Conservation (phyloP, 495 filamentous ascomycete genomes). For the Aspergillus mulundensis region DNA sequence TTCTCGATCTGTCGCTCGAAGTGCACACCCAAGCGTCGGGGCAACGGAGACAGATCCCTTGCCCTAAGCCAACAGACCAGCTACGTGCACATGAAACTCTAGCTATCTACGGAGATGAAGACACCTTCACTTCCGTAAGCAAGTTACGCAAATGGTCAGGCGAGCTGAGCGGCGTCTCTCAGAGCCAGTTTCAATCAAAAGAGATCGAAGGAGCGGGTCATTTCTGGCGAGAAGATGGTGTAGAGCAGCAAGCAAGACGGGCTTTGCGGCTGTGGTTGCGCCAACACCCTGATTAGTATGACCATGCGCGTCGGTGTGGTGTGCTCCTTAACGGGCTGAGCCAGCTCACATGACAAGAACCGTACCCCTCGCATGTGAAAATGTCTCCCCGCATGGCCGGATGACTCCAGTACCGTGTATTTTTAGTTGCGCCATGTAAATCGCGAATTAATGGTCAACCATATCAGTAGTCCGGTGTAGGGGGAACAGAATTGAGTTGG, state of each 20-base stretch:
- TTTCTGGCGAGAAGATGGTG: constrained; percentile 73
- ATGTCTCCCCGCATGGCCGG: background rate
- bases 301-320: background rate
- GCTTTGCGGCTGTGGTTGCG: constrained; percentile 42
- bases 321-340: constrained; percentile 1
- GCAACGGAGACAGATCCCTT: constrained; percentile 31
- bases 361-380: background rate
- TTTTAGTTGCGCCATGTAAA: background rate
- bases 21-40: constrained; percentile 19
- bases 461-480: background rate
- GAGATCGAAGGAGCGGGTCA: constrained; percentile 72
- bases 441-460: background rate
- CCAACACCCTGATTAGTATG: constrained; percentile 19
- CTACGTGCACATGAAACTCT: constrained; percentile 57
- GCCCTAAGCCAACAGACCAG: constrained; percentile 46
- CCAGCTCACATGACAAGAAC: background rate
- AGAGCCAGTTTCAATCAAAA: constrained; percentile 44
- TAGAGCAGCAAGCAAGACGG: constrained; percentile 48
- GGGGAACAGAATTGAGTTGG: background rate
- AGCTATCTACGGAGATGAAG: constrained; percentile 73
- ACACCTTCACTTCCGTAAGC: constrained; percentile 66
- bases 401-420: background rate
- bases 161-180: constrained; percentile 41
- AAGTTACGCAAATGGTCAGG: constrained; percentile 69
- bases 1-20: constrained; percentile 35